Percentiles rank a stretch among this genome's conserved stretches.
These are phyloP conservation scores for Diplodia sapinea DNA, from an alignment of 2,329 filamentous ascomycete species.

Conservation along the genomic window DNA sequence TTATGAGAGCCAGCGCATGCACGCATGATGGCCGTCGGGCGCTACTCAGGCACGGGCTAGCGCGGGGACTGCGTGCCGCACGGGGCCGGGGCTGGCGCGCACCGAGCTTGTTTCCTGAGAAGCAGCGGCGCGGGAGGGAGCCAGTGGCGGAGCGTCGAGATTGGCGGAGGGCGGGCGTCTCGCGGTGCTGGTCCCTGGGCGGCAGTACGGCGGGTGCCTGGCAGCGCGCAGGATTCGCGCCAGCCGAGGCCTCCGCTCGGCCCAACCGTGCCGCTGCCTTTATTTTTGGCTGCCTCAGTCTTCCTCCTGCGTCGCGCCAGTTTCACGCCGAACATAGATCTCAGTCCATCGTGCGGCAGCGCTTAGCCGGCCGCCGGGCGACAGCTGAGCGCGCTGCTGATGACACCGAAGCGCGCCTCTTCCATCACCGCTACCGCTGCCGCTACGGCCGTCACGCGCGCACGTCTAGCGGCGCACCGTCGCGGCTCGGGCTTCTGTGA, in stretches of 20 bases:
- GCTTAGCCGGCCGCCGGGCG: background rate
- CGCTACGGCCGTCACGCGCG: constrained; percentile 14
- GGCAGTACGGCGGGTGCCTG: constrained; percentile 9
- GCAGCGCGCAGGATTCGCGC: background rate
- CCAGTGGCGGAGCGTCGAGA: constrained; percentile 24
- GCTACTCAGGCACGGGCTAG: constrained; percentile 22
- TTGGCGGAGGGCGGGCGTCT: constrained; percentile 17
- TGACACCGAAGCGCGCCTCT: background rate
- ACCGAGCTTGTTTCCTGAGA: constrained; percentile 25
- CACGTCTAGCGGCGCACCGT: background rate
- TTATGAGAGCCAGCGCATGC: constrained; percentile 4
- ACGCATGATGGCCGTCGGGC: constrained; percentile 23
- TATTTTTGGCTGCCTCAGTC: constrained; percentile 16
- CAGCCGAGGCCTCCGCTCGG: background rate
- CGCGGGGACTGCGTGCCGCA: constrained; percentile 16
- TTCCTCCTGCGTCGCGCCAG: background rate
- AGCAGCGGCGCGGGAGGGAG: background rate
- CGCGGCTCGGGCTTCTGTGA: background rate
- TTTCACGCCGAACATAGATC: constrained; percentile 5
- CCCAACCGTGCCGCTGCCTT: background rate
- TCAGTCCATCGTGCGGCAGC: background rate
- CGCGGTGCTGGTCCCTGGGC: background rate
- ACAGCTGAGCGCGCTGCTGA: background rate
- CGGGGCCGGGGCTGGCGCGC: constrained; percentile 14
- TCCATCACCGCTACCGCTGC: background rate